Conservation (phyloP, 169 alveolate genomes). For the Cryptosporidium muris region DNA sequence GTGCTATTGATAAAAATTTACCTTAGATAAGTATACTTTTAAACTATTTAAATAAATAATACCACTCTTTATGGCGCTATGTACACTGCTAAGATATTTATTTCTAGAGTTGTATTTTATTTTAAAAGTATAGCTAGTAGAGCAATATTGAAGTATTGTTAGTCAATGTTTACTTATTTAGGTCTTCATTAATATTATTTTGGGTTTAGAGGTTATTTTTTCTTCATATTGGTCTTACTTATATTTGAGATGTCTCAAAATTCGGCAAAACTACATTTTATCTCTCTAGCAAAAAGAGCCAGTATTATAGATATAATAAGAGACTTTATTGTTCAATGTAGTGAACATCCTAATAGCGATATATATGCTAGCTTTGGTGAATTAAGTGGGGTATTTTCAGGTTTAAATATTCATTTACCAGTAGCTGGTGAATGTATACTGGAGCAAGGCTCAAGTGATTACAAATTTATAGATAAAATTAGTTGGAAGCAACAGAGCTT, state of each 20-base stretch:
- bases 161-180: no score
- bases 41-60: no score
- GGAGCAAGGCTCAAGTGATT: constrained; percentile 67
- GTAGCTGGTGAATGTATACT: constrained; percentile 69
- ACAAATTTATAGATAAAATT: constrained; percentile 55
- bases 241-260: constrained; percentile 68
- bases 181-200: no score
- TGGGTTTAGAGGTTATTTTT: no score
- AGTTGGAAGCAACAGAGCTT: constrained; percentile 49
- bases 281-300: constrained; percentile 44
- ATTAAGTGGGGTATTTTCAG: constrained; percentile 44
- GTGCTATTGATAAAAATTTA: not conserved
- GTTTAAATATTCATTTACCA: constrained; percentile 35
- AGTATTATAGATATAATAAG: constrained; percentile 19
- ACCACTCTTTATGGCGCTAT: no score
- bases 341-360: constrained; percentile 19
- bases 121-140: not conserved
- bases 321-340: constrained; percentile 49
- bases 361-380: constrained; percentile 66
- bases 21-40: no score
- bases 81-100: no score
- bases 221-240: no score
- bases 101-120: not conserved
- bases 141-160: no score
- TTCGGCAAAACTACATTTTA: constrained; percentile 67